phyloP scores from a whole-genome alignment of 2,329 filamentous ascomycete species.

The Geosmithia flava region DNA sequence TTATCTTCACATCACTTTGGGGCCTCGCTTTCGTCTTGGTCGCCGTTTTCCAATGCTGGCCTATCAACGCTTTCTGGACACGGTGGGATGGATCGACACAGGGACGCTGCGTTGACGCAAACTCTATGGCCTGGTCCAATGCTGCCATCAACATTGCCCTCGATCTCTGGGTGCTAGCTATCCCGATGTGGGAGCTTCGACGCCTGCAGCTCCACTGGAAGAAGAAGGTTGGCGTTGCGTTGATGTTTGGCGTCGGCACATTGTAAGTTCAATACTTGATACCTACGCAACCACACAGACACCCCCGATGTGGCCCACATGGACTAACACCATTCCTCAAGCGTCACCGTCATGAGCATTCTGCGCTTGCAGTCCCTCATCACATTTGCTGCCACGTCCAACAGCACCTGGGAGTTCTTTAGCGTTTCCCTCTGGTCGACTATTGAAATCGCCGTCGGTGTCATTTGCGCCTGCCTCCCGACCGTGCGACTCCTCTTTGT shows the following conservation, averaged over 20 bases:
- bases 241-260: constrained; percentile 39
- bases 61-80: constrained; percentile 38
- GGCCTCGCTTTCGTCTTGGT: constrained; percentile 28
- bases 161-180: constrained; percentile 37
- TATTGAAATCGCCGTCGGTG: constrained; percentile 23
- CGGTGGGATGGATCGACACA: constrained; percentile 33
- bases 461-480: constrained; percentile 25
- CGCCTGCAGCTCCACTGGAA: constrained; percentile 29
- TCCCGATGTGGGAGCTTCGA: constrained; percentile 33
- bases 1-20: constrained; percentile 23
- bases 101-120: constrained; percentile 36
- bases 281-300: not conserved
- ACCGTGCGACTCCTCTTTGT: constrained; percentile 19
- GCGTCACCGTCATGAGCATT: constrained; percentile 24
- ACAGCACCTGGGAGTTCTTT: constrained; percentile 21
- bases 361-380: constrained; percentile 21
- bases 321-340: constrained; percentile 4
- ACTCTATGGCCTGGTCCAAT: constrained; percentile 35
- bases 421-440: constrained; percentile 23
- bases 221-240: constrained; percentile 32
- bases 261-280: constrained; percentile 20
- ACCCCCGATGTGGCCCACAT: not conserved
- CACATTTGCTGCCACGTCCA: constrained; percentile 13
- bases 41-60: constrained; percentile 36
- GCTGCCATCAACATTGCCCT: constrained; percentile 38